Base-by-base conservation (phyloP, 768 basidiomycete genomes). In the Mycena galericulata region DNA sequence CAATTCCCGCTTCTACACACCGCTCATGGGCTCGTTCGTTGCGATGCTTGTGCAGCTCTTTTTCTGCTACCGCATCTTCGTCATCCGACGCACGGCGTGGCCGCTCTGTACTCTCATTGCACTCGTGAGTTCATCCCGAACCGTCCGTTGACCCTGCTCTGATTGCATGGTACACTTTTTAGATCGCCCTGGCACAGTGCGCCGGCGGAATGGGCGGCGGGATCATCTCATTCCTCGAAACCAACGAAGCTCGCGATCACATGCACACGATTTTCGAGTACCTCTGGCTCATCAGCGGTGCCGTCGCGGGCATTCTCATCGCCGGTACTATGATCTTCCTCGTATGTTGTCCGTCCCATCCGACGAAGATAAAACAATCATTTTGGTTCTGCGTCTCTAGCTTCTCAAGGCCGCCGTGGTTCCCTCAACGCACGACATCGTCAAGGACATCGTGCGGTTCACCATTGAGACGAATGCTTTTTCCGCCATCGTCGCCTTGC, bases 121-220 rank as follows among this genome's bases (percentile, higher is more conserved):
- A n/a, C 22, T 68, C 11, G 66, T 67, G 40, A 18, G 66, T 61
- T n/a, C n/a, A n/a, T n/a, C n/a, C n/a, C n/a, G n/a, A n/a, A n/a
- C n/a, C n/a, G n/a, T n/a, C n/a, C n/a, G n/a, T n/a, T n/a, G n/a
- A n/a, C n/a, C n/a, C n/a, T n/a, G n/a, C n/a, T n/a, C n/a, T n/a
- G n/a, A n/a, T n/a, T n/a, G n/a, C n/a, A n/a, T n/a, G 7, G 15
- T 36, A 27, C 51, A 10, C 36, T 22, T 34, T 17, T 7, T 17
- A 61, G 59, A 57, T 56, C 22, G n/a, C 60, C 2, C 22, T 68
- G n/a, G 36, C 46, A 2, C 60, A 57, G 20, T 29, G 34, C 11
- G 51, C 45, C 29, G 67, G 60, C 7, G 67, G 67, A n/a, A 22
- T 68, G n/a, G 67, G 67, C 14, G 45, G 17, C 32, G 61, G 67